phyloP scores from a whole-genome alignment of 371 early-diverging fungal species.

The Mucor mucedo region DNA sequence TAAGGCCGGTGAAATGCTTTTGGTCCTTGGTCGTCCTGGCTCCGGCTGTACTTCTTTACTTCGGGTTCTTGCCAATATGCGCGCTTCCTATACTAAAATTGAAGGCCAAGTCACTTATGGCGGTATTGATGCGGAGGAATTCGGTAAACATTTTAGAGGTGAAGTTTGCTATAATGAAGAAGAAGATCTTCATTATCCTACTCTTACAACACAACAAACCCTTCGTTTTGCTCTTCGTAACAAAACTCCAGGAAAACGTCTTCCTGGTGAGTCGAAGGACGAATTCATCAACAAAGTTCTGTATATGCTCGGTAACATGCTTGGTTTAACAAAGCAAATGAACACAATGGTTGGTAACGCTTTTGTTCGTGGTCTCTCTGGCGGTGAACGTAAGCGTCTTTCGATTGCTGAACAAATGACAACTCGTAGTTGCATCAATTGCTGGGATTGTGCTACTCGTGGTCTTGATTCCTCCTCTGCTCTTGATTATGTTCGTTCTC shows the following conservation, averaged over 20 bases:
- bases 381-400: slow-evolving; percentile 89
- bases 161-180: slow-evolving; percentile 74
- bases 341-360: slow-evolving; percentile 87
- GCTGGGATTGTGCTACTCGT: slow-evolving; percentile 89
- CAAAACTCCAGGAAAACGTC: slow-evolving; percentile 66
- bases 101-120: slow-evolving; percentile 65
- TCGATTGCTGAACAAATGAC: slow-evolving; percentile 89
- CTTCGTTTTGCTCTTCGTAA: slow-evolving; percentile 67
- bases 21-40: slow-evolving; percentile 78
- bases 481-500: slow-evolving; percentile 73
- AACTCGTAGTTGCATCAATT: slow-evolving; percentile 71
- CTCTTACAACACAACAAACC: slow-evolving; percentile 72
- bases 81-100: slow-evolving; percentile 62
- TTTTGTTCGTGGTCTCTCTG: slow-evolving; percentile 81
- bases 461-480: slow-evolving; percentile 94
- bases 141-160: slow-evolving; percentile 60
- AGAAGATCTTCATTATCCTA: slow-evolving; percentile 75
- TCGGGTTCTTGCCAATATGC: slow-evolving; percentile 68
- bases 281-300: slow-evolving; percentile 54
- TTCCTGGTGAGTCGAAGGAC: slow-evolving; percentile 47
- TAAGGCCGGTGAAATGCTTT: slow-evolving; percentile 72
- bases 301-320: slow-evolving; percentile 67
- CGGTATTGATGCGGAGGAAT: slow-evolving; percentile 62
- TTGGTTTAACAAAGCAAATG: slow-evolving; percentile 75
- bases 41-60: slow-evolving; percentile 73